Conservation (phyloP, 2,329 filamentous ascomycete species). For the Sclerotinia glacialis region DNA sequence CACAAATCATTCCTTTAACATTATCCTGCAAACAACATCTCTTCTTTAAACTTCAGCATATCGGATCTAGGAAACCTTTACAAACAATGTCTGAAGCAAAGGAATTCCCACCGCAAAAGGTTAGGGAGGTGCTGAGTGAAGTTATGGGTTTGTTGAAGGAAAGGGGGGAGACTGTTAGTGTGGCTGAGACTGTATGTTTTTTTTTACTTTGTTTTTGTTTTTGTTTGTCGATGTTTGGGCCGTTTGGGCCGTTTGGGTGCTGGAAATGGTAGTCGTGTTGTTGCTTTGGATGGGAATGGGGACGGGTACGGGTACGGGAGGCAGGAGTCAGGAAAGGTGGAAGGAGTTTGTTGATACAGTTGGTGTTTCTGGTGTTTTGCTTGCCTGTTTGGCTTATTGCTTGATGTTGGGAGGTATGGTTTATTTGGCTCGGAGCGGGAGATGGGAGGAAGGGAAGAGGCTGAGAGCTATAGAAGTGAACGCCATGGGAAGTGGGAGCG, state of each 20-base stretch:
- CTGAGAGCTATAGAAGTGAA: too few species aligned
- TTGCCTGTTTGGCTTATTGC: not conserved
- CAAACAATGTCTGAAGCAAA: constrained; percentile 8
- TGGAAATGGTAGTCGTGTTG: not conserved
- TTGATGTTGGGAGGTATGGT: too few species aligned
- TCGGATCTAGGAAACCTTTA: not conserved
- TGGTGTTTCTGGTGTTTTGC: not conserved
- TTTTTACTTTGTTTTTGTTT: not conserved
- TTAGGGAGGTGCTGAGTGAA: constrained; percentile 41
- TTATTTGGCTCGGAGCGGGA: too few species aligned
- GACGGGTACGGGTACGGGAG: not conserved
- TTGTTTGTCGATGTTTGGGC: not conserved
- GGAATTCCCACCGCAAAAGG: constrained; percentile 35
- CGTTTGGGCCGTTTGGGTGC: not conserved
- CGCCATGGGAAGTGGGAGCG: too few species aligned
- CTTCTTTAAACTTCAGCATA: not conserved
- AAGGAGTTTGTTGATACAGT: not conserved
- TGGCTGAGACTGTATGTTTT: constrained; percentile 56
- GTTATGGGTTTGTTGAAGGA: constrained; percentile 53
- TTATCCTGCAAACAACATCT: not conserved
- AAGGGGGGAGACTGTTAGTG: constrained; percentile 55
- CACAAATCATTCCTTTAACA: not conserved
- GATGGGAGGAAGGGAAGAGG: too few species aligned
- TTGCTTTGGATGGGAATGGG: not conserved
- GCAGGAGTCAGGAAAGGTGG: too few species aligned